Conservation (phyloP, 2,329 filamentous ascomycete genomes). For the Nigrospora sphaerica region DNA sequence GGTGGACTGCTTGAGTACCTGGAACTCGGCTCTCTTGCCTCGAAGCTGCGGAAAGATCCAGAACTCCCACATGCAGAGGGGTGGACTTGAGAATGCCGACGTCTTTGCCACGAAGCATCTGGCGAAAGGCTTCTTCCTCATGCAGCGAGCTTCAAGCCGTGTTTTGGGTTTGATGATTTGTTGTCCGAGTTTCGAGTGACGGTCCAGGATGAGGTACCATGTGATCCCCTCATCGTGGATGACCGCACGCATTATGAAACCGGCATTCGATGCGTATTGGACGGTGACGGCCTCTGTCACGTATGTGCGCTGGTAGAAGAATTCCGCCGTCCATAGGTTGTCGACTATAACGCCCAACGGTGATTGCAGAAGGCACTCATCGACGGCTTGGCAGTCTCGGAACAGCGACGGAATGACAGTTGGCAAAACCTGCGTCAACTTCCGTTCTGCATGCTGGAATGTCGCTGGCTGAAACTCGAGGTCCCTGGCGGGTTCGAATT, state of each 20-base stretch:
- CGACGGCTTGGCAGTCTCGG: no score
- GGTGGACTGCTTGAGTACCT: no score
- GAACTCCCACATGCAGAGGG: constrained; percentile 4
- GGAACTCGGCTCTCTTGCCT: no score
- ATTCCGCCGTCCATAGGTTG: constrained; percentile 1
- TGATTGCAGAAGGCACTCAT: neutral
- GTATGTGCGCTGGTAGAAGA: constrained; percentile 14
- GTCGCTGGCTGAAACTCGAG: neutral
- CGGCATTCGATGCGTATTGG: constrained; percentile 11
- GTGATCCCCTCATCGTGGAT: constrained; percentile 10
- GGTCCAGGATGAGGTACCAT: constrained; percentile 17
- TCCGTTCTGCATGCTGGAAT: neutral
- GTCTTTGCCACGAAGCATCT: constrained; percentile 1
- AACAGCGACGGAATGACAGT: neutral
- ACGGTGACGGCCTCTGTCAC: constrained; percentile 18
- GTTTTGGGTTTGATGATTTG: neutral
- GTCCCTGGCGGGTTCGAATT: constrained; percentile 6
- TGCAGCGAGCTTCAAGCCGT: neutral
- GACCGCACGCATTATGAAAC: constrained; percentile 13
- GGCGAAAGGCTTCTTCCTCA: neutral
- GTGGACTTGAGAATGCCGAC: constrained; percentile 1
- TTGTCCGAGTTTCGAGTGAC: constrained; percentile 4
- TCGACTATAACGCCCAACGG: no score
- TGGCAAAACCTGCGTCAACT: neutral
- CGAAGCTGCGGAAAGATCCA: constrained; percentile 7